A percentile compares a stretch with the other conserved stretches of the same genome.
Evolutionary conservation across 208 protist species (phyloP).

Genomic region (Leptomonas pyrrhocoris): DNA sequence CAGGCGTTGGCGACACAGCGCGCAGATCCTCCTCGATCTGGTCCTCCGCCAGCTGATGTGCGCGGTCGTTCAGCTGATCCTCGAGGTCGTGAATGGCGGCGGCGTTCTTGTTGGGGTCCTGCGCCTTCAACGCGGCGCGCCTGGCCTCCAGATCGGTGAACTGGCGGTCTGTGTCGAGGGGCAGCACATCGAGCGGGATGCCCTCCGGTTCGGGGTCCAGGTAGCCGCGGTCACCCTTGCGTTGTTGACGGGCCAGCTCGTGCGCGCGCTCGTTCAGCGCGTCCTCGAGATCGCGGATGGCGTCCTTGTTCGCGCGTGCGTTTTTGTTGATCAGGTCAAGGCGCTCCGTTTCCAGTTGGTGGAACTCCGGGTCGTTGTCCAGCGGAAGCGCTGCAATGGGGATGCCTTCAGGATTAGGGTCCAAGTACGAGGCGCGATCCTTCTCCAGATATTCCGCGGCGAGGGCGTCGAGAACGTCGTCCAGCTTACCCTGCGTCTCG

Average conservation of each 20-base stretch:
- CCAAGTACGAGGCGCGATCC: slow-evolving; percentile 57
- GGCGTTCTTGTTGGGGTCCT: slow-evolving; percentile 57
- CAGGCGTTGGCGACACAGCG: slow-evolving; percentile 44
- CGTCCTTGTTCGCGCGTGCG: slow-evolving; percentile 47
- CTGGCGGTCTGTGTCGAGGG: slow-evolving; percentile 66
- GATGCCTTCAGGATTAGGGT: slow-evolving; percentile 56
- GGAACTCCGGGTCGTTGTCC: slow-evolving; percentile 60
- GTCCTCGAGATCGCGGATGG: slow-evolving; percentile 57
- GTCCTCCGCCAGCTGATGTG: slow-evolving; percentile 58
- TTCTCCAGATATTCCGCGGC: slow-evolving; percentile 57
- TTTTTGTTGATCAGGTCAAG: slow-evolving; percentile 59
- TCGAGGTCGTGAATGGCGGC: slow-evolving; percentile 62
- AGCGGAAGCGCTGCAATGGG: slow-evolving; percentile 50
- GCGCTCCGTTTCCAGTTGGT: slow-evolving; percentile 63
- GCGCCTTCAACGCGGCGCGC: slow-evolving; percentile 60
- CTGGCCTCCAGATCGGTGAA: slow-evolving; percentile 67
- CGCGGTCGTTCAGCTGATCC: slow-evolving; percentile 76
- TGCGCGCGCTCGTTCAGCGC: slow-evolving; percentile 68
- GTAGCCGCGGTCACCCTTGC: slow-evolving; percentile 59
- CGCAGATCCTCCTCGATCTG: slow-evolving; percentile 68
- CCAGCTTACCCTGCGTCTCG: slow-evolving; percentile 56
- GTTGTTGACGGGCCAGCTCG: slow-evolving; percentile 48
- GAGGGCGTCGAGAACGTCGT: slow-evolving; percentile 58
- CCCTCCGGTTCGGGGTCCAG: slow-evolving; percentile 76
- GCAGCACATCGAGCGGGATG: slow-evolving; percentile 56